Conservation (phyloP, 345 rosid species). For the Garcia nutans region DNA sequence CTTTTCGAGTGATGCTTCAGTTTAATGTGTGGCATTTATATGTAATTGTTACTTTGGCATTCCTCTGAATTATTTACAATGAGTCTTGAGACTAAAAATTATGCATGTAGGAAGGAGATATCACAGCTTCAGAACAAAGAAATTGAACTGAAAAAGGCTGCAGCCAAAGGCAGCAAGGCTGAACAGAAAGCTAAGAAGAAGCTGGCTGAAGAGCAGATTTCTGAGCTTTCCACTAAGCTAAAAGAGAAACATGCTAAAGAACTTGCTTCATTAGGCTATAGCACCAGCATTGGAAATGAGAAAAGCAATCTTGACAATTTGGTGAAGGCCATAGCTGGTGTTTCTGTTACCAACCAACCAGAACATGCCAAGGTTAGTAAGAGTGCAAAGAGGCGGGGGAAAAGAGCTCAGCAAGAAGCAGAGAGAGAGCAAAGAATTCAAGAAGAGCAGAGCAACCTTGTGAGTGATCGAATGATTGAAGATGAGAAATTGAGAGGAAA, state of each 20-base stretch:
- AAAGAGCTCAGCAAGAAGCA: conserved; percentile 87
- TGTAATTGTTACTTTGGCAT: background rate
- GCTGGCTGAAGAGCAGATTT: conserved; percentile 84
- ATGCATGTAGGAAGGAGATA: conserved; percentile 65
- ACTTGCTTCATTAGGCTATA: conserved; percentile 72
- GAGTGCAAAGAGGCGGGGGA: conserved; percentile 71
- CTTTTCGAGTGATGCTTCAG: background rate
- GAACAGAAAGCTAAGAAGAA: conserved; percentile 97
- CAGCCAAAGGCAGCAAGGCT: conserved; percentile 95
- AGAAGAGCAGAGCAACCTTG: conserved; percentile 78
- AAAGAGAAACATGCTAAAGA: conserved; percentile 74
- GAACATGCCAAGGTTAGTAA: conserved; percentile 73
- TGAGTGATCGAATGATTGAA: conserved; percentile 68
- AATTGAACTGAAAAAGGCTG: conserved; percentile 75
- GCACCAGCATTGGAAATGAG: conserved; percentile 40
- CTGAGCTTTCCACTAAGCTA: conserved; percentile 62
- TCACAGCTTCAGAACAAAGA: conserved; percentile 79
- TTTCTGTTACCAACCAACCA: conserved; percentile 53
- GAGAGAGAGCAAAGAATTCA: conserved; percentile 88
- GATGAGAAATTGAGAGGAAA: conserved; percentile 51
- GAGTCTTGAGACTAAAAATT: background rate
- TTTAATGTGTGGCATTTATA: background rate
- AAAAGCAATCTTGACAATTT: conserved; percentile 65
- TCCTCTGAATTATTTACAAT: background rate
- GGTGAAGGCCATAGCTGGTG: conserved; percentile 86